These are phyloP conservation scores for Xerophyta viscosa DNA, from an alignment of 106 monocot genomes.

Conservation along the genomic window DNA sequence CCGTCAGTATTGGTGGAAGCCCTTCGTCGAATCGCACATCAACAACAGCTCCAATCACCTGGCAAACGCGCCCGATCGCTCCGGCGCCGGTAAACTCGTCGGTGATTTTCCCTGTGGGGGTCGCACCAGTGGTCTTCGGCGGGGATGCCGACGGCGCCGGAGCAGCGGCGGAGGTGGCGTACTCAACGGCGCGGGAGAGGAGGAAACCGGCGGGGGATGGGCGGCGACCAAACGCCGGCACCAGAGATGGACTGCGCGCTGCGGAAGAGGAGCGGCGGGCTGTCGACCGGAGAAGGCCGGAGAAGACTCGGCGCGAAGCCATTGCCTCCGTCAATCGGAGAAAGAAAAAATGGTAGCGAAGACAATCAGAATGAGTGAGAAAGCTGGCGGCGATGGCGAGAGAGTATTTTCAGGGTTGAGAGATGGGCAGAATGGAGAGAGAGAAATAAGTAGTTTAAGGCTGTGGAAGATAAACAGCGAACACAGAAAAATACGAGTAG, in stretches of 20 bases:
- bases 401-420: too few species aligned
- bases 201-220: slow-evolving; percentile 44
- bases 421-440: too few species aligned
- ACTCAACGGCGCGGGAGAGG: slow-evolving; percentile 54
- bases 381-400: too few species aligned
- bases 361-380: too few species aligned
- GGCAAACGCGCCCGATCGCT: slow-evolving; percentile 61
- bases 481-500: too few species aligned
- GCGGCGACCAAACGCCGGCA: slow-evolving; percentile 19
- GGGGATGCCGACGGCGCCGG: slow-evolving; percentile 18
- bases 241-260: slow-evolving; percentile 4
- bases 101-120: slow-evolving; percentile 52
- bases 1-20: slow-evolving; percentile 71
- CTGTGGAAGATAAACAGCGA: too few species aligned
- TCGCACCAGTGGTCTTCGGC: neutral
- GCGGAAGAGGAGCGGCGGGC: slow-evolving; percentile 17
- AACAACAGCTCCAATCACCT: slow-evolving; percentile 80
- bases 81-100: slow-evolving; percentile 83
- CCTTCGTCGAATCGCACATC: slow-evolving; percentile 77
- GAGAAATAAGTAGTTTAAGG: too few species aligned
- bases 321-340: too few species aligned
- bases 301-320: slow-evolving; percentile 53
- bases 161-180: slow-evolving; percentile 37
- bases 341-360: too few species aligned
- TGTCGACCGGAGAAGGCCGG: slow-evolving; percentile 38